Base-by-base conservation (phyloP, 2,329 filamentous ascomycete genomes). In the Penicillium crustosum region DNA sequence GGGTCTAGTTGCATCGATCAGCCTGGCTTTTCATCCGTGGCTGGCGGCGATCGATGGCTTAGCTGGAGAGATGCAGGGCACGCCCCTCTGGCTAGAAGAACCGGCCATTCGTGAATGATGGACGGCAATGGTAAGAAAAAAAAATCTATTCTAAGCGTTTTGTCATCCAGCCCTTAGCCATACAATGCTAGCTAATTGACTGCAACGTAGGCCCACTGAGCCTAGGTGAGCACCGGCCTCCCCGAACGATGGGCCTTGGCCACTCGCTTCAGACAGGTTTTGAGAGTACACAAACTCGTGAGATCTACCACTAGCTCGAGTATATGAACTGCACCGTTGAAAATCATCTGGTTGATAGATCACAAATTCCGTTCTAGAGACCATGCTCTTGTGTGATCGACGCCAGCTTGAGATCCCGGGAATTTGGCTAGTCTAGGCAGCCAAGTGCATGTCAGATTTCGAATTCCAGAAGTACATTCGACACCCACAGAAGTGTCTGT, bases 241-340 rank as follows among this genome's bases (percentile, higher is more conserved):
- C 13, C 42, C 42, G 41, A 57, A 21, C 15, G 13, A 21, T 25
- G 9, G 21, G 29, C 6, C 4, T 21, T 21, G 42, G 12, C 25
- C 42, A 33, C n/a, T 45, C n/a, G 7, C 25, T 10, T 23, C 13
- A n/a, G 3, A 48, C 21, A 36, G 17, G 9, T 21, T 33, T 3
- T 41, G 12, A n/a, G 49, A 43, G 27, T 23, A 23, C 42, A 17
- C n/a, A 27, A 27, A 29, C 42, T 43, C 25, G 21, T 41, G 43
- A 53, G 55, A 53, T 57, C 49, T 36, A 57, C 55, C 49, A 44
- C 55, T 57, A 48, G 43, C 36, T n/a, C 21, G n/a, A n/a, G 10
- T 10, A 8, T 17, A 33, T 29, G 25, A 41, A 38, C 19, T 27
- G 42, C 29, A 49, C 38, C 44, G 43, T 58, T 49, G 29, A 21